Base-by-base conservation (phyloP, 1,284 basidiomycete species). In the Violaceomyces palustris region DNA sequence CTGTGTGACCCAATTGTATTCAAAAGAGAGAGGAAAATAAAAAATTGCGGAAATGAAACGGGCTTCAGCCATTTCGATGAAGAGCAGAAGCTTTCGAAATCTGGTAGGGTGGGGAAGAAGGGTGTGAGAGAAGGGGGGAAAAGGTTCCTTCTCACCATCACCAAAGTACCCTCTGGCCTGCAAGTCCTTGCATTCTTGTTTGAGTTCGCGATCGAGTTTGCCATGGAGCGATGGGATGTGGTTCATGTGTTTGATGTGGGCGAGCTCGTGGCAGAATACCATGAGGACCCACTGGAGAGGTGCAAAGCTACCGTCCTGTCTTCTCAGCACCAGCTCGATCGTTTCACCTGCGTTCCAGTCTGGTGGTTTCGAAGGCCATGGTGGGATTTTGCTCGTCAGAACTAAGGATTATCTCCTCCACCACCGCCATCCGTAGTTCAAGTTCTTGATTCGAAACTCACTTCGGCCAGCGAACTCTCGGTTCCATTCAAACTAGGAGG, bases 321-420 rank as follows among this genome's bases (percentile, higher is more conserved):
- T 45, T 15, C 58, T 35, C 2, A 67, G 53, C 15, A 67, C 55
- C 12, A 67, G 45, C 29, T 64, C 64, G 24, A 67, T 46, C 24
- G 47, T 61, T 36, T 67, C 64, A 22, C 64, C 64, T 17, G 54
- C 57, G 43, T 67, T 61, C 64, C 64, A 67, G 43, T 64, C 30
- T 19, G 15, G 26, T 11, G n/a, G 28, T 10, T 15, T 19, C 21
- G 25, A 17, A 14, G 32, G n/a, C 19, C 27, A 21, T 15, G n/a
- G n/a, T n/a, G n/a, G n/a, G n/a, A n/a, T n/a, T n/a, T n/a, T n/a
- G n/a, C n/a, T n/a, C n/a, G n/a, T n/a, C n/a, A n/a, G n/a, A n/a
- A n/a, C n/a, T n/a, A n/a, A n/a, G n/a, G n/a, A n/a, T n/a, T n/a
- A n/a, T n/a, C n/a, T n/a, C n/a, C n/a, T n/a, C n/a, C n/a, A n/a